Conservation (phyloP, 768 basidiomycete species). For the Mycena amicta region DNA sequence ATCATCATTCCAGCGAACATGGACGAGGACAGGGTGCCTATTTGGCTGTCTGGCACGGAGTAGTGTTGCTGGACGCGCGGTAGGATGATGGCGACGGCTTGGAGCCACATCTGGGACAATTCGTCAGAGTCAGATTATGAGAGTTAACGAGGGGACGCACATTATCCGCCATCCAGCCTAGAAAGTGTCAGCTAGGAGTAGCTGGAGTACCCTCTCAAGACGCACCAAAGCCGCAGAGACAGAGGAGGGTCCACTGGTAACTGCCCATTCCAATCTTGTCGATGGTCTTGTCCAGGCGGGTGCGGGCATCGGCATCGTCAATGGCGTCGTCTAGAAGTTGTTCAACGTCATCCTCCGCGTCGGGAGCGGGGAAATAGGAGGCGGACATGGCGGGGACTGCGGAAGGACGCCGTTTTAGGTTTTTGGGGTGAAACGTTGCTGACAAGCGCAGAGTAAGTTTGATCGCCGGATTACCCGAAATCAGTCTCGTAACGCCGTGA, state of each 20-base stretch:
- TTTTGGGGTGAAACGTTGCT: background rate
- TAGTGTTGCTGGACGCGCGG: slow-evolving; percentile 95
- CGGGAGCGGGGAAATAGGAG: slow-evolving; percentile 17
- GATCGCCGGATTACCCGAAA: background rate
- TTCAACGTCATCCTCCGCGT: slow-evolving; percentile 14
- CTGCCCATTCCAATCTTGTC: slow-evolving; percentile 91
- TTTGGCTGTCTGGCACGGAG: slow-evolving; percentile 70
- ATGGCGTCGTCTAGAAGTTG: slow-evolving; percentile 11
- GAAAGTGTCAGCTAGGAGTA: background rate
- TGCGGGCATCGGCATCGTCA: slow-evolving; percentile 13
- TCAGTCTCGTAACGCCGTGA: too few species aligned
- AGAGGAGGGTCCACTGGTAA: slow-evolving; percentile 82
- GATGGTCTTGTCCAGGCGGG: slow-evolving; percentile 76
- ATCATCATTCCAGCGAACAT: slow-evolving; percentile 99
- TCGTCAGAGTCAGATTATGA: slow-evolving; percentile 14
- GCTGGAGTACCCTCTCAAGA: slow-evolving; percentile 4
- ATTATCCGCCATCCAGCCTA: slow-evolving; percentile 94
- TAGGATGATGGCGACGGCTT: slow-evolving; percentile 89
- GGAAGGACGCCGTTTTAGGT: background rate
- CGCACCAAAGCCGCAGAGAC: slow-evolving; percentile 88
- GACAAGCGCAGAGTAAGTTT: background rate
- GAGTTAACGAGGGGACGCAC: slow-evolving; percentile 43
- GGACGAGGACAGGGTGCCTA: slow-evolving; percentile 82
- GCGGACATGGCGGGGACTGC: background rate
- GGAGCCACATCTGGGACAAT: slow-evolving; percentile 86